Evolutionary conservation across 2,329 filamentous ascomycete species (phyloP).

Genomic region (Leptographium wingfieldii): DNA sequence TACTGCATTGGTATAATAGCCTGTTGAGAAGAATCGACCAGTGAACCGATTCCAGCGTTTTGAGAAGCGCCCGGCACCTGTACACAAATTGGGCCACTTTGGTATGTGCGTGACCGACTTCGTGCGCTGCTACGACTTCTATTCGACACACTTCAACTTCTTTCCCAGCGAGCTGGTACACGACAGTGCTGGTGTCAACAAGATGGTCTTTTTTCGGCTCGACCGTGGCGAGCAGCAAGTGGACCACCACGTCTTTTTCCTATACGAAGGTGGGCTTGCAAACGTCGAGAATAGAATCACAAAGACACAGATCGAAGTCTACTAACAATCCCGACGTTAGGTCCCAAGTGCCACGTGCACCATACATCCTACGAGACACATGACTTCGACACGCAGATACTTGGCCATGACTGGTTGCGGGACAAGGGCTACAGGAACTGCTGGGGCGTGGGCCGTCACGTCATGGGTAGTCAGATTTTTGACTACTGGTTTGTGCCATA

Average conservation of each 20-base stretch:
- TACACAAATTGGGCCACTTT: slow-evolving; percentile 42
- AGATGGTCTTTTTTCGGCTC: slow-evolving; percentile 33
- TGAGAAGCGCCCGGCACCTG: slow-evolving; percentile 25
- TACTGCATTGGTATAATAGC: slow-evolving; percentile 15
- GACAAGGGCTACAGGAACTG: slow-evolving; percentile 49
- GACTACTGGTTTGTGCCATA: slow-evolving; percentile 49
- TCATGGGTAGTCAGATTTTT: slow-evolving; percentile 59
- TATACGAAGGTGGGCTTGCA: slow-evolving; percentile 24
- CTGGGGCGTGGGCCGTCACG: slow-evolving; percentile 61
- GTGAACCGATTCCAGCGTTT: slow-evolving; percentile 39
- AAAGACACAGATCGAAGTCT: too few relatives aligned
- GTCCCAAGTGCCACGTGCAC: slow-evolving; percentile 42
- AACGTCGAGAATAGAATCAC: not conserved
- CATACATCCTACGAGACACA: slow-evolving; percentile 59
- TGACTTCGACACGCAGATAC: slow-evolving; percentile 56
- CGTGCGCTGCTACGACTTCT: slow-evolving; percentile 35
- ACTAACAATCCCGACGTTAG: not conserved
- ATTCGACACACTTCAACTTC: slow-evolving; percentile 36
- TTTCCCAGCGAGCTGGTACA: slow-evolving; percentile 33
- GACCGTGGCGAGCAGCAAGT: slow-evolving; percentile 30
- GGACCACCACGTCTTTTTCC: slow-evolving; percentile 40
- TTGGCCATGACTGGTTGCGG: slow-evolving; percentile 57
- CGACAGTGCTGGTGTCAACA: slow-evolving; percentile 23
- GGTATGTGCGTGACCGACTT: slow-evolving; percentile 41
- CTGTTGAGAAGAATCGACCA: slow-evolving; percentile 37